Conservation (phyloP, 208 protist species). For the Trypanosoma platydactyli region DNA sequence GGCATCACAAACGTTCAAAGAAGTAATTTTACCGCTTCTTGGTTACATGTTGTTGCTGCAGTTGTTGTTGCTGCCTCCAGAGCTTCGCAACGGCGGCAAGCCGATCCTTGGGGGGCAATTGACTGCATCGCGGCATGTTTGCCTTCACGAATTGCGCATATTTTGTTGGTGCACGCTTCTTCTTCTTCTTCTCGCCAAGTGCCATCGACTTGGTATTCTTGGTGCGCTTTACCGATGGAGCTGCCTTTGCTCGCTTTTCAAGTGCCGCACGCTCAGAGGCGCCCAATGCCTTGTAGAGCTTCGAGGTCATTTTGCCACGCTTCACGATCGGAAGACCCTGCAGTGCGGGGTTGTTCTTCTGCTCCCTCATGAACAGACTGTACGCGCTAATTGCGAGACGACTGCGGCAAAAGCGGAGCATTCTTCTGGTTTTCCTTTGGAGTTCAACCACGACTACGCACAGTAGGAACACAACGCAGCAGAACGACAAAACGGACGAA, state of each 20-base stretch:
- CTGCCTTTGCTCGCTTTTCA: constrained; percentile 65
- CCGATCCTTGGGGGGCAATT: constrained; percentile 72
- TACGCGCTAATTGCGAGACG: constrained; percentile 80
- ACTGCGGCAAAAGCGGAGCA: constrained; percentile 64
- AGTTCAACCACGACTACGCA: neutral
- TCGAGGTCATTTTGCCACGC: constrained; percentile 74
- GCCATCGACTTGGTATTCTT: constrained; percentile 28
- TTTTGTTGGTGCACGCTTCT: constrained; percentile 33
- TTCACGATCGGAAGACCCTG: constrained; percentile 63
- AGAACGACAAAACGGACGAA: constrained; percentile 8
- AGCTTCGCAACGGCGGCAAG: constrained; percentile 86
- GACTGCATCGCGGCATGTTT: constrained; percentile 72
- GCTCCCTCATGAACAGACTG: constrained; percentile 84
- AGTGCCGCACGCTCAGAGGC: constrained; percentile 51
- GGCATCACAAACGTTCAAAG: too few relatives aligned
- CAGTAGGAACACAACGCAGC: neutral
- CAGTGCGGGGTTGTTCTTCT: constrained; percentile 84
- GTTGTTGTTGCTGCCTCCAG: constrained; percentile 73
- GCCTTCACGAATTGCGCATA: constrained; percentile 82
- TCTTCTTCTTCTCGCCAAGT: constrained; percentile 12
- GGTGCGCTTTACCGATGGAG: constrained; percentile 30
- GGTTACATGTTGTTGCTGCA: constrained; percentile 17
- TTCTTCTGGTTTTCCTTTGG: constrained; percentile 15
- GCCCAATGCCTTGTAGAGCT: constrained; percentile 76
- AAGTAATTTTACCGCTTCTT: neutral